Conservation (phyloP, 2,329 filamentous ascomycete species). For the Akanthomyces dipterigenus region DNA sequence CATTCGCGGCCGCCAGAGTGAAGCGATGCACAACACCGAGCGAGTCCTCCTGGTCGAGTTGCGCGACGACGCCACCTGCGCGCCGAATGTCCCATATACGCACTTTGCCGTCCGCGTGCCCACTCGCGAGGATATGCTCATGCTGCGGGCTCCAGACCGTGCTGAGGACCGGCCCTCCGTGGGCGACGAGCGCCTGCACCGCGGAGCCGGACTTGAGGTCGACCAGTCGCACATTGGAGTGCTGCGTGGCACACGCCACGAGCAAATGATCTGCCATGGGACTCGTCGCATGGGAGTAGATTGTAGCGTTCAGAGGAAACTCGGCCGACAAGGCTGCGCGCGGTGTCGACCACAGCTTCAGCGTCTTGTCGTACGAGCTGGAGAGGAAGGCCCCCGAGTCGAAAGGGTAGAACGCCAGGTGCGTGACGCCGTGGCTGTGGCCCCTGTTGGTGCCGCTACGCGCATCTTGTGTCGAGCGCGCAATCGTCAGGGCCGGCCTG, state of each 20-base stretch:
- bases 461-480: conserved; percentile 31
- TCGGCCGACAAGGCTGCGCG: conserved; percentile 54
- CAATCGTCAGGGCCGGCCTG: conserved; percentile 46
- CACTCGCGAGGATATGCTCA: conserved; percentile 75
- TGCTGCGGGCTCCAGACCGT: conserved; percentile 76
- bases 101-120: conserved; percentile 76
- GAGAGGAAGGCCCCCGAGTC: conserved; percentile 70
- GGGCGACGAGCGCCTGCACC: conserved; percentile 64
- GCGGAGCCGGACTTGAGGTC: conserved; percentile 75
- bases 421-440: conserved; percentile 67
- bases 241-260: conserved; percentile 82
- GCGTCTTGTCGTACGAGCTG: conserved; percentile 68
- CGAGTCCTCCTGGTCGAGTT: conserved; percentile 78
- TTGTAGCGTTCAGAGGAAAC: conserved; percentile 60
- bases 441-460: conserved; percentile 20
- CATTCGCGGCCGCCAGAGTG: conserved; percentile 26
- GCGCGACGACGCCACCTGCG: conserved; percentile 66
- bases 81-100: conserved; percentile 84
- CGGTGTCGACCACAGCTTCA: conserved; percentile 69
- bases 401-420: conserved; percentile 72
- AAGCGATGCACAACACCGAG: conserved; percentile 52
- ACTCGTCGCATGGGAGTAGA: conserved; percentile 75
- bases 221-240: conserved; percentile 75
- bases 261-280: conserved; percentile 65
- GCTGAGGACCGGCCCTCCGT: conserved; percentile 60